phyloP scores from a whole-genome alignment of 2,329 filamentous ascomycete species.

The Neonectria coccinea region DNA sequence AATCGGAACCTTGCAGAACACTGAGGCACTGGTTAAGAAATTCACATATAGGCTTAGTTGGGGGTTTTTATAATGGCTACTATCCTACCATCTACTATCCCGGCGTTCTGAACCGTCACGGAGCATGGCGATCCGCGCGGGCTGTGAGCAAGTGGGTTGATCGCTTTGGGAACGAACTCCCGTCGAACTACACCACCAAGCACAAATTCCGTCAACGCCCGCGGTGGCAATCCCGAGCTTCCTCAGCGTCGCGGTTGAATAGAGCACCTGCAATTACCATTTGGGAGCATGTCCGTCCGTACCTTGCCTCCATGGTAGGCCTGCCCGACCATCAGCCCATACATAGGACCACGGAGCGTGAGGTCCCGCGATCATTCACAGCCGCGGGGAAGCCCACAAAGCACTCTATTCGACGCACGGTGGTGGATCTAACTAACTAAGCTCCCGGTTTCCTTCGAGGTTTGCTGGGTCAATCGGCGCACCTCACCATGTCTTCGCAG shows the following conservation, averaged over 20 bases:
- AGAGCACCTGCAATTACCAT: neutral
- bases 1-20: neutral
- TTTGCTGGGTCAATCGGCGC: neutral
- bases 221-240: constrained; percentile 4
- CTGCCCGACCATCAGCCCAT: constrained; percentile 5
- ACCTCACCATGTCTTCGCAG: neutral
- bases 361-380: constrained; percentile 1
- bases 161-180: constrained; percentile 15
- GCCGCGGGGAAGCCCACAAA: constrained; percentile 2
- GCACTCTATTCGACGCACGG: neutral
- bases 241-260: neutral
- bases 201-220: neutral
- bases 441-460: neutral
- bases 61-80: constrained; percentile 10
- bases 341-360: constrained; percentile 1
- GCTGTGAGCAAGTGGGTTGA: neutral
- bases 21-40: neutral
- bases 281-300: neutral
- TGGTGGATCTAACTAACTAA: neutral
- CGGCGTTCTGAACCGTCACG: neutral
- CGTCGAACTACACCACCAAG: constrained; percentile 20
- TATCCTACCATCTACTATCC: neutral
- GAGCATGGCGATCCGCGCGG: constrained; percentile 20
- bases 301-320: neutral
- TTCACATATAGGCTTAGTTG: neutral